These are phyloP conservation scores for Collybiopsis luxurians DNA, from an alignment of 768 basidiomycete genomes.

Conservation along the genomic window DNA sequence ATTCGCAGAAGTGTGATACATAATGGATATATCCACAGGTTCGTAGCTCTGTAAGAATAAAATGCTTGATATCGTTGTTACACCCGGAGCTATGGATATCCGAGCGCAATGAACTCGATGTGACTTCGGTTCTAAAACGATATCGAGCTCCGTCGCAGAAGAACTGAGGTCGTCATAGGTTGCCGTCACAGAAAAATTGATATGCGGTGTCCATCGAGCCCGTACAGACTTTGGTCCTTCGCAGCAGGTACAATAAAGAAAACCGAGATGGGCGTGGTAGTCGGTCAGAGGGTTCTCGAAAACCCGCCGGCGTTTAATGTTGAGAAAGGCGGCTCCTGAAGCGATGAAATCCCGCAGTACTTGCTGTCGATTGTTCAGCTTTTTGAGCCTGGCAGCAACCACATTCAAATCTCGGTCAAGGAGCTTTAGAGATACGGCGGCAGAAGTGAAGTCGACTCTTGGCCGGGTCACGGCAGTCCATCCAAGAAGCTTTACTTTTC, in stretches of 20 bases:
- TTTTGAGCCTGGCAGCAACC: neutral
- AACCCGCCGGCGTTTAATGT: neutral
- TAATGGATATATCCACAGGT: neutral
- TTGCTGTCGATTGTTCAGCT: neutral
- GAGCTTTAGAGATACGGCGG: neutral
- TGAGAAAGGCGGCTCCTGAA: constrained; percentile 1
- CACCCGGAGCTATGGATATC: neutral
- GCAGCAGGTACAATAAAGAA: constrained; percentile 3
- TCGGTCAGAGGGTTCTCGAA: neutral
- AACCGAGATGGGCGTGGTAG: constrained; percentile 1
- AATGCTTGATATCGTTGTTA: neutral
- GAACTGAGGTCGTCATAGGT: neutral
- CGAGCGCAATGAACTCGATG: neutral
- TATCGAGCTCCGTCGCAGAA: neutral
- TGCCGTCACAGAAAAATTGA: neutral
- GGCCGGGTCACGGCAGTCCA: neutral
- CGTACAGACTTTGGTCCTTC: neutral
- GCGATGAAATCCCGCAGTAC: neutral
- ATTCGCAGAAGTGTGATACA: neutral
- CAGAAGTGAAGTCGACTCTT: neutral
- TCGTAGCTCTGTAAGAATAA: constrained; percentile 1
- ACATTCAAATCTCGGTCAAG: neutral
- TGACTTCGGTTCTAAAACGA: neutral
- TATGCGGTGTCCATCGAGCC: constrained; percentile 3
- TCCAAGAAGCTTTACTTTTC: constrained; percentile 4